Conservation (phyloP, 768 basidiomycete genomes). For the Mycena galericulata region DNA sequence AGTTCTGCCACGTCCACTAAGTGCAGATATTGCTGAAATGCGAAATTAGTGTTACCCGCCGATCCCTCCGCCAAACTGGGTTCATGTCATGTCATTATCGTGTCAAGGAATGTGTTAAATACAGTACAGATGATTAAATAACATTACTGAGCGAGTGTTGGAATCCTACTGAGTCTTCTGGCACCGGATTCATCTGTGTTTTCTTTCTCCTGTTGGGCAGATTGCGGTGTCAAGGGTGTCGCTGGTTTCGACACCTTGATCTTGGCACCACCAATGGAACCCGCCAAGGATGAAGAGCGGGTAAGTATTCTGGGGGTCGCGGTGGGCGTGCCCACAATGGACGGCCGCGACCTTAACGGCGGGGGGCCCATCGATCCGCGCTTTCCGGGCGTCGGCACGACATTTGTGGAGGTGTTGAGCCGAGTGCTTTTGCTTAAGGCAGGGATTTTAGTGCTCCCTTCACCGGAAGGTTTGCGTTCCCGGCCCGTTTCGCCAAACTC, state of each 20-base stretch:
- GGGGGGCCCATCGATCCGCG: slow-evolving; percentile 63
- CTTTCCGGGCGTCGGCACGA: slow-evolving; percentile 36
- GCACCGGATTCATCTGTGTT: slow-evolving; percentile 22
- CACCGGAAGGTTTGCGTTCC: slow-evolving; percentile 34
- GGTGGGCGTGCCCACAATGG: slow-evolving; percentile 53
- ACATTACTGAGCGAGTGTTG: slow-evolving; percentile 30
- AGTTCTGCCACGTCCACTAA: too few relatives aligned
- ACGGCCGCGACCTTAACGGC: slow-evolving; percentile 49
- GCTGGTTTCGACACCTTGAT: slow-evolving; percentile 44
- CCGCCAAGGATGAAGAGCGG: slow-evolving; percentile 25
- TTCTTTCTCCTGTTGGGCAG: slow-evolving; percentile 32
- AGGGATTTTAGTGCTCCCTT: slow-evolving; percentile 49
- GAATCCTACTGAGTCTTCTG: slow-evolving; percentile 27
- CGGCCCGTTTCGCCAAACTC: slow-evolving; percentile 55
- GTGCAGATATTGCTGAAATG: too few relatives aligned
- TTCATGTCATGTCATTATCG: slow-evolving; percentile 24
- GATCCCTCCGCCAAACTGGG: neutral
- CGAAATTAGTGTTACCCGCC: neutral
- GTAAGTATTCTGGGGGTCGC: slow-evolving; percentile 43
- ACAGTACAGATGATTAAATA: slow-evolving; percentile 12
- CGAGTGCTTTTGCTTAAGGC: slow-evolving; percentile 65
- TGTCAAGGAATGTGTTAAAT: slow-evolving; percentile 33
- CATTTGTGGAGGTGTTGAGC: slow-evolving; percentile 48
- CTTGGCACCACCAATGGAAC: slow-evolving; percentile 38
- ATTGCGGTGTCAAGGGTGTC: slow-evolving; percentile 27